These are phyloP conservation scores for Aspergillus mulundensis DNA, from an alignment of 495 filamentous ascomycete species.

Conservation along the genomic window DNA sequence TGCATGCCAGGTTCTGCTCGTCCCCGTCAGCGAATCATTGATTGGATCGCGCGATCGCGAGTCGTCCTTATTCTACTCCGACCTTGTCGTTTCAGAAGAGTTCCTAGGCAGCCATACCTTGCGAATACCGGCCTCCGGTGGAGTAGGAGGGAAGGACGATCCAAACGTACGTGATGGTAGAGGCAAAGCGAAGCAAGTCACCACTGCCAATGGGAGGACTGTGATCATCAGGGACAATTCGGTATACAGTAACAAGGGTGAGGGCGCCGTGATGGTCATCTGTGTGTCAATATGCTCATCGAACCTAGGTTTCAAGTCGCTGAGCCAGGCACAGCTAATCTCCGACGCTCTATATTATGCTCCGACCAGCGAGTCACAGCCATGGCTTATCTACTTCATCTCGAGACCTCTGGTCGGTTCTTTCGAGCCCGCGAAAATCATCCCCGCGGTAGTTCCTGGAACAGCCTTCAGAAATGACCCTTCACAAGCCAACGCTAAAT, in stretches of 20 bases:
- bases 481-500: conserved; percentile 30
- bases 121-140: conserved; percentile 64
- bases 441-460: conserved; percentile 54
- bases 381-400: conserved; percentile 97
- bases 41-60: conserved; percentile 87
- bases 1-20: conserved; percentile 69
- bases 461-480: conserved; percentile 29
- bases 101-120: conserved; percentile 97
- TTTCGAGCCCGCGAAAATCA: conserved; percentile 68
- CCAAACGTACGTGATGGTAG: conserved; percentile 80
- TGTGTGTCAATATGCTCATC: conserved; percentile 16
- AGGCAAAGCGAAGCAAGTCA: conserved; percentile 89
- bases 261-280: conserved; percentile 6
- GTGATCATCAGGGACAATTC: conserved; percentile 92
- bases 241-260: conserved; percentile 95
- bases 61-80: conserved; percentile 68
- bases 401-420: conserved; percentile 85
- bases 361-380: conserved; percentile 72
- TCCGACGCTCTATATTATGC: conserved; percentile 85
- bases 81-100: conserved; percentile 83
- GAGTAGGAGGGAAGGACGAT: conserved; percentile 60
- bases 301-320: conserved; percentile 75
- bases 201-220: conserved; percentile 87
- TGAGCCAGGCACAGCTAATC: conserved; percentile 86
- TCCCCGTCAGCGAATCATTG: conserved; percentile 87